Evolutionary conservation across 495 filamentous ascomycete species (phyloP).

Genomic region (Hypoxylon fuscum): DNA sequence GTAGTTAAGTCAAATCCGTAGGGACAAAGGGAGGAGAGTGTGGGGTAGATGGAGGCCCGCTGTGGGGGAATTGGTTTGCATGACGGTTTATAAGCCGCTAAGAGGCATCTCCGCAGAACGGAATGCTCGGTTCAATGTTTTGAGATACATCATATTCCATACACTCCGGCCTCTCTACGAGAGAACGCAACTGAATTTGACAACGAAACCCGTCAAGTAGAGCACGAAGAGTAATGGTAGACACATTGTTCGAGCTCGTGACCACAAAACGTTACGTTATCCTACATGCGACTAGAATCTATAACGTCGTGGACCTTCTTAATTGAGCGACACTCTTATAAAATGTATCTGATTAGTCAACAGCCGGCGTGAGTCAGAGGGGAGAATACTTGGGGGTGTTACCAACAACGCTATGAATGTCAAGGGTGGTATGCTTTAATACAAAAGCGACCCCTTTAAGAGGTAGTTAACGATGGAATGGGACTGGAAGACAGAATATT

Average conservation of each 20-base stretch:
- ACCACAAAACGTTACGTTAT: too few relatives aligned
- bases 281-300: neutral
- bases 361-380: conserved; percentile 26
- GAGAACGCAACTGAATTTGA: neutral
- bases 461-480: neutral
- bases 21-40: conserved; percentile 20
- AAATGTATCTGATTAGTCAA: conserved; percentile 8
- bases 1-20: too few relatives aligned
- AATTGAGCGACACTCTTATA: conserved; percentile 9
- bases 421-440: neutral
- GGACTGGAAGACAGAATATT: neutral
- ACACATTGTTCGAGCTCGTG: too few relatives aligned
- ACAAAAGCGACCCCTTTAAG: conserved; percentile 4
- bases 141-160: neutral
- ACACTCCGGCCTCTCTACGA: neutral
- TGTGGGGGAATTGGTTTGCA: conserved; percentile 27
- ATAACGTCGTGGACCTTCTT: conserved; percentile 17
- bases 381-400: neutral
- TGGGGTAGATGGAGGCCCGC: conserved; percentile 27
- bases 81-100: conserved; percentile 24
- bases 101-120: conserved; percentile 21
- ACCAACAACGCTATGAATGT: neutral
- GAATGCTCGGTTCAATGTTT: conserved; percentile 9
- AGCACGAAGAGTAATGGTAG: too few relatives aligned
- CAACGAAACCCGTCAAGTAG: too few relatives aligned